Base-by-base conservation (phyloP, 495 filamentous ascomycete genomes). In the Aspergillus nanangensis region DNA sequence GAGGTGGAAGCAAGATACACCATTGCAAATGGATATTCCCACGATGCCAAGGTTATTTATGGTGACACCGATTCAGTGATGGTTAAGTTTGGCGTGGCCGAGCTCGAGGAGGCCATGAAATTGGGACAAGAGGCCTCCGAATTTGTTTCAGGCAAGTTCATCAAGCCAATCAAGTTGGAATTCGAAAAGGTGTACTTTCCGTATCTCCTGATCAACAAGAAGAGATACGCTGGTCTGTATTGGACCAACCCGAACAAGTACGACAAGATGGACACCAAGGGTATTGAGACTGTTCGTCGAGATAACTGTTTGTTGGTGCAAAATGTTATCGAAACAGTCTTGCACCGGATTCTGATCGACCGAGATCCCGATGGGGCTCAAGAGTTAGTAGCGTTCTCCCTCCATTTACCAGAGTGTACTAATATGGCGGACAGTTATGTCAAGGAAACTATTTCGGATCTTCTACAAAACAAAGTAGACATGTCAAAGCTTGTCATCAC, bases 131-230 rank as follows among this genome's bases (percentile, higher is more conserved):
- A 99, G 59, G 93, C 93, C 2, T 84, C 93, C 3, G 74, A 81
- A 20, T 93, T 65, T 52, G 93, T 99, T 5, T 96, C 92, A 0
- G 72, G 78, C 18, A 95, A 96, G 60, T 98, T 98, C 66, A 70
- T 90, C 63, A 90, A 85, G 52, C 93, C 93, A 5, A 99, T 99
- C 73, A 99, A 96, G 69, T 79, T 99, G 14, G 93, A 99, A 61
- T 99, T 99, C 70, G 93, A 99, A 60, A 99, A 99, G 66, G 93
- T 99, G 2, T 99, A 99, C 65, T 99, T 87, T 60, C 93, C 93
- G 1, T 99, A 99, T 62, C 77, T 99, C 24, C 75, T 99, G 33
- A 99, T 99, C 80, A 99, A 99, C 80, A 99, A 99, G 70, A 99
- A 99, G 77, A 86, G 93, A 44, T 99, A 99, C 53, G 93, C 93